Evolutionary conservation across 106 monocot species (phyloP).

Genomic region (Hemerocallis citrina): DNA sequence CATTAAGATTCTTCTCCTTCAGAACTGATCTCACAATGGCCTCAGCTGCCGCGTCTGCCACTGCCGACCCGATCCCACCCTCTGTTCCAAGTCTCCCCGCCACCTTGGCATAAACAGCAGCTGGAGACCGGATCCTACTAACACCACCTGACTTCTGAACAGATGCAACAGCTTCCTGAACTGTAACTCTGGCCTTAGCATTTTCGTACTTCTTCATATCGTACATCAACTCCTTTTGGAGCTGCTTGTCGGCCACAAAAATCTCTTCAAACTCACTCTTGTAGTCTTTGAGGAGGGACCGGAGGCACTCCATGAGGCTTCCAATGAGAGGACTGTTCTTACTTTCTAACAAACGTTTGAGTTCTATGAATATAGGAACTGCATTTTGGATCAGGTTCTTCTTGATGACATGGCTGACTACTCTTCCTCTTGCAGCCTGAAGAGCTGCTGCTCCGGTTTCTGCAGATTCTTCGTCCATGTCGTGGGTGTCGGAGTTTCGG

Average conservation of each 20-base stretch:
- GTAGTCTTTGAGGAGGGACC: constrained; percentile 78
- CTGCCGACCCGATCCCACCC: constrained; percentile 33
- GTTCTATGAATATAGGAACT: constrained; percentile 87
- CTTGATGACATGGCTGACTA: constrained; percentile 81
- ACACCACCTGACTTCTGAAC: constrained; percentile 5
- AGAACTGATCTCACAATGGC: constrained; percentile 52
- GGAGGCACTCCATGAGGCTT: constrained; percentile 82
- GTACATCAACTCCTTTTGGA: constrained; percentile 89
- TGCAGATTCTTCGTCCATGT: constrained; percentile 62
- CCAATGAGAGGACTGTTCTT: constrained; percentile 89
- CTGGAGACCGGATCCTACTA: constrained; percentile 13
- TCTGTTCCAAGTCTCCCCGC: constrained; percentile 26
- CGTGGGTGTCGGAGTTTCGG: constrained; percentile 37
- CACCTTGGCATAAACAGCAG: constrained; percentile 15
- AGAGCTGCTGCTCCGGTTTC: constrained; percentile 23
- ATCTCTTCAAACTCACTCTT: constrained; percentile 95
- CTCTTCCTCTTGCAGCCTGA: constrained; percentile 54
- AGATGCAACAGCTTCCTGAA: constrained; percentile 22
- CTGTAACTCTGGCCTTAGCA: constrained; percentile 35
- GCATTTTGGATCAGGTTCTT: constrained; percentile 90
- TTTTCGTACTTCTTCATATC: constrained; percentile 84
- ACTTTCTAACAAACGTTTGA: constrained; percentile 80
- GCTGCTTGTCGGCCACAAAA: constrained; percentile 84
- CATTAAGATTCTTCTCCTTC: constrained; percentile 44
- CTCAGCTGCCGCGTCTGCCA: constrained; percentile 40